These are phyloP conservation scores for Lichtheimia hyalospora DNA, from an alignment of 371 early-diverging fungal genomes.

Conservation along the genomic window DNA sequence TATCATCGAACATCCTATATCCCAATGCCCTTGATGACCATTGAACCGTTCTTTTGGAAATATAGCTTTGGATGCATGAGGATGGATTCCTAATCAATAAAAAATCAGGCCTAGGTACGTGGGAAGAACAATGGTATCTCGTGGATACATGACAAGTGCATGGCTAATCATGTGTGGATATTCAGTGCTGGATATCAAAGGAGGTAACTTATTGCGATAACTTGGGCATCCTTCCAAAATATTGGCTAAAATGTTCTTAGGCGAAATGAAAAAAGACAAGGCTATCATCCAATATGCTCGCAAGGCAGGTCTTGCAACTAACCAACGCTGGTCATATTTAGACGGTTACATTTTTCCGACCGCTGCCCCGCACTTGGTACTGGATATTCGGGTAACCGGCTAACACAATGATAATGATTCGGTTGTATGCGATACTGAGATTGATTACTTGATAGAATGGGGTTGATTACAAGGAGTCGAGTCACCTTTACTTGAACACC, in stretches of 20 bases:
- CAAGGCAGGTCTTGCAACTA: conserved; percentile 45
- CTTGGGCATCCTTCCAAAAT: too few relatives aligned
- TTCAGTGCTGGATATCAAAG: conserved; percentile 29
- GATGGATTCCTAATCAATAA: conserved; percentile 49
- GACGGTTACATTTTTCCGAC: conserved; percentile 37
- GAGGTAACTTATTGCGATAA: conserved; percentile 24
- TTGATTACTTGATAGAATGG: not conserved
- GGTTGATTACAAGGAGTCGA: conserved; percentile 32
- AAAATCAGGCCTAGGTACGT: conserved; percentile 47
- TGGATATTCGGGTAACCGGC: conserved; percentile 36
- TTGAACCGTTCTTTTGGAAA: too few relatives aligned
- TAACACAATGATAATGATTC: too few relatives aligned
- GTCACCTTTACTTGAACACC: conserved; percentile 23
- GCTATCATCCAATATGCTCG: conserved; percentile 46
- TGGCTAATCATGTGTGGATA: not conserved
- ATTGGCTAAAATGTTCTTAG: not conserved
- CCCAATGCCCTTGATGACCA: too few relatives aligned
- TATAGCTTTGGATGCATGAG: conserved; percentile 48
- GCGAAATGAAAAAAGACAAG: conserved; percentile 36
- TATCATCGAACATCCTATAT: too few relatives aligned
- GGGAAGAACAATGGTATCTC: too few relatives aligned
- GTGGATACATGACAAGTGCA: too few relatives aligned
- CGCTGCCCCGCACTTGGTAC: conserved; percentile 34
- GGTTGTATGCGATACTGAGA: too few relatives aligned
- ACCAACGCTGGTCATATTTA: conserved; percentile 44